A percentile compares a stretch with the other conserved stretches of the same genome.
Evolutionary conservation across 192 early-diverging fungal species (phyloP).

Genomic region (Backusella parvicylindrica): DNA sequence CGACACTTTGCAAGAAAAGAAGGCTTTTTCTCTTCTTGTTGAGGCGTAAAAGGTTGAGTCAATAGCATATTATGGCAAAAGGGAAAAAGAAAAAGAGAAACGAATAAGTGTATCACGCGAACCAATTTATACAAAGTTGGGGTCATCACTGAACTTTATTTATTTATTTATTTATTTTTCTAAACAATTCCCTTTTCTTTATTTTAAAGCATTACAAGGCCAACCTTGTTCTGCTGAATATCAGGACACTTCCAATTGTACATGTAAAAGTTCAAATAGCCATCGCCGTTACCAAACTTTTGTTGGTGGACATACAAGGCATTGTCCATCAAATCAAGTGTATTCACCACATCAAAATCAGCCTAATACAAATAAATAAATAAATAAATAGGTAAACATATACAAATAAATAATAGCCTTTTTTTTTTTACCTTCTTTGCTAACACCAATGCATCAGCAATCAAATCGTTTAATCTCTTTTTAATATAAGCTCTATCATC

Average conservation of each 20-base stretch:
- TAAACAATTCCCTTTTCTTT: constrained; percentile 2
- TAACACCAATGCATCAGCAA: constrained; percentile 78
- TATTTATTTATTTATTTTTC: background rate
- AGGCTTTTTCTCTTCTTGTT: background rate
- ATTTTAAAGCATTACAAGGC: constrained; percentile 83
- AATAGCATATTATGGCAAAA: background rate
- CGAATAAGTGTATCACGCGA: background rate
- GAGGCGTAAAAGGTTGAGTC: background rate
- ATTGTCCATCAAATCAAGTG: constrained; percentile 93
- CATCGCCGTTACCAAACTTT: constrained; percentile 92
- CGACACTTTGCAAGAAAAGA: background rate
- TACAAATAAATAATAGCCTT: background rate
- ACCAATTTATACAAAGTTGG: background rate
- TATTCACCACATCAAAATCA: constrained; percentile 94
- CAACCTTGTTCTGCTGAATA: constrained; percentile 67
- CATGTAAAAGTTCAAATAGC: constrained; percentile 92
- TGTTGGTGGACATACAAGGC: constrained; percentile 71
- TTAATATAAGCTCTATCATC: constrained; percentile 46
- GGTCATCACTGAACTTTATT: background rate
- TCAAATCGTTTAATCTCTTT: constrained; percentile 54
- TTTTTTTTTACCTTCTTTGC: constrained; percentile 42
- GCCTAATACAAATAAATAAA: constrained; percentile 27
- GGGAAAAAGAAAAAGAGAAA: background rate
- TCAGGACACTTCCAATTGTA: constrained; percentile 90
- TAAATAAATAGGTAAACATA: background rate